Evolutionary conservation across 805 yeast species (phyloP), one percentile per base, ranked within the genome.

Genomic region (Cyberlindnera saturnus): DNA sequence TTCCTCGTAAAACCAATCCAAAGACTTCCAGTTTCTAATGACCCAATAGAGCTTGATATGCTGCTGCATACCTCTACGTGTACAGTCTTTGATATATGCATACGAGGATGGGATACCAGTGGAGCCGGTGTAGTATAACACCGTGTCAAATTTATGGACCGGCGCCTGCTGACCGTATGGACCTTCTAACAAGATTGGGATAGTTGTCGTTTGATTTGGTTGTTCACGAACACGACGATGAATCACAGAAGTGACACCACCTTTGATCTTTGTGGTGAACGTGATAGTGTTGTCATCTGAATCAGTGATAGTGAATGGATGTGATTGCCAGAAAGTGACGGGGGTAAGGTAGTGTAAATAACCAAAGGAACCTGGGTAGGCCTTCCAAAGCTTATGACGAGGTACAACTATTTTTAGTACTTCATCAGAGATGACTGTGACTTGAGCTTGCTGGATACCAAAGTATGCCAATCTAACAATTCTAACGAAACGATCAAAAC

Each of bases 221-320:
- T 34, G 39, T 53, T 48, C 41, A 37, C 36, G 62, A 60, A 46
- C 54, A 30, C 40, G 59, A 42, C 47, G 64, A 38, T 55, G 69
- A 34, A 48, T 42, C 17, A 47, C 39, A 16, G 58, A 51, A n/a
- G 59, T 56, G 29, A 78, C 62, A 55, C 87, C 88, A 29, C 74
- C 72, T 59, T 78, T 77, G 38, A 70, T 74, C 57, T 74, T 77
- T 47, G 76, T 67, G 50, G 62, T 69, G 47, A 75, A 65, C 3
- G 67, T 64, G 23, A 77, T 60, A 40, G 63, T 61, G 48, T 63
- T 62, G 32, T 64, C 65, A 41, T 55, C 56, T 5, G 71, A 60
- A 41, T 71, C 71, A 35, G 75, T 67, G 20, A 76, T 62, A 4
- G 91, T 80, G 62, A 86, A 83, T 13, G 91, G 91, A 57, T 83